Base-by-base conservation (phyloP, 257 asterid species). In the Verbena officinalis region DNA sequence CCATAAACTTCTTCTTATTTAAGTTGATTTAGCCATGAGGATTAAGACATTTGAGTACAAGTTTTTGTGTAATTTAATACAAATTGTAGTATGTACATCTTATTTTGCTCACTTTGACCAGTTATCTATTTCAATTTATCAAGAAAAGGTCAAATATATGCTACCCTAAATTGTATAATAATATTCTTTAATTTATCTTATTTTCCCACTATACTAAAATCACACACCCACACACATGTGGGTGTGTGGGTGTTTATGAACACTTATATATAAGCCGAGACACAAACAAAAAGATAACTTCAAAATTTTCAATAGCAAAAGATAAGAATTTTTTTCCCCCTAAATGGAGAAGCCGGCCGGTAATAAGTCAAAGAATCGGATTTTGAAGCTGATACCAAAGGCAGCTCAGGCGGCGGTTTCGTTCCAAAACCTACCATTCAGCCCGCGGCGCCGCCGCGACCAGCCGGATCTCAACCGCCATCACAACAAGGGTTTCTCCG, bases 321-420 rank as follows among this genome's bases (percentile, higher is more conserved):
- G n/a, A n/a, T n/a, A n/a, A n/a, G n/a, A n/a, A n/a, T n/a, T 30
- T 30, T 2, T 30, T 30, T 30, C 36, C 7, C 3, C 7, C 20
- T 8, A 50, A 65, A 80, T 83, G 87, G 87, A 84, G 70, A 84
- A 84, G 58, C 56, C 72, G 13, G 36, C 73, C 8, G 9, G 70
- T 5, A 9, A 5, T 0, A 71, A 73, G 72, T 50, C 84, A 7
- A 84, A 55, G 60, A 74, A 59, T 67, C 79, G 70, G 70, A 59
- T 81, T 17, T 14, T 78, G 55, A 73, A 72, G 77, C 59, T 82
- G 38, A 59, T 79, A 12, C 80, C 80, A 10, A 82, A 55, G 68
- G 76, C 39, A 8, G 72, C 71, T 4, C 69, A n/a, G n/a, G 78
- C 80, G 14, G 73, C 72, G 20, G 64, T 76, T 27, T 39, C 85